phyloP scores from a whole-genome alignment of 2,329 filamentous ascomycete species.

The Aureobasidium leucospermi region DNA sequence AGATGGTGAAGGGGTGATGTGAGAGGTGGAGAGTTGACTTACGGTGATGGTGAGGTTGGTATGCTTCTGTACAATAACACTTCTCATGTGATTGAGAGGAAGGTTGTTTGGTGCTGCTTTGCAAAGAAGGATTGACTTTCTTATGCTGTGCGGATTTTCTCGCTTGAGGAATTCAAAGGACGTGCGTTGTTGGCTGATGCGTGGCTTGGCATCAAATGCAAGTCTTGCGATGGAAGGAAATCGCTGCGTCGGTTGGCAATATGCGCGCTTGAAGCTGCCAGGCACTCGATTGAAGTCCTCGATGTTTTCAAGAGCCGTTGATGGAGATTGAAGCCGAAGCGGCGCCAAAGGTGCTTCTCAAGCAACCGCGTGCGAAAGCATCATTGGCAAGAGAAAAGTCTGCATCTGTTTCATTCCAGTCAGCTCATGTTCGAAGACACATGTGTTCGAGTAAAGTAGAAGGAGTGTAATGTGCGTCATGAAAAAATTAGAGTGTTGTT shows the following conservation, averaged over 20 bases:
- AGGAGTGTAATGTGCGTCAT: constrained; percentile 1
- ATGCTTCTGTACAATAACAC: too few species aligned
- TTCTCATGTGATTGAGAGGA: neutral
- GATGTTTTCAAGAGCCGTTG: too few species aligned
- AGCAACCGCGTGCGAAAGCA: too few species aligned
- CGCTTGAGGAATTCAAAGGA: neutral
- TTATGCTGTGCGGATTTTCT: constrained; percentile 4
- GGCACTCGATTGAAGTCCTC: too few species aligned
- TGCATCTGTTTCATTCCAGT: neutral
- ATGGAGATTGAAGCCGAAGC: too few species aligned
- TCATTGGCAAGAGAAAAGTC: neutral
- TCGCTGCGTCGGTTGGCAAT: too few species aligned
- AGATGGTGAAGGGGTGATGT: neutral
- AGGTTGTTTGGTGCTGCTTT: neutral
- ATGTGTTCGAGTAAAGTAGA: neutral
- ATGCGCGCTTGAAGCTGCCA: too few species aligned
- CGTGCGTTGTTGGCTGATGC: neutral
- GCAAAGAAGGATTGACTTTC: neutral
- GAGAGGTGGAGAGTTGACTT: neutral
- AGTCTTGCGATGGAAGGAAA: neutral
- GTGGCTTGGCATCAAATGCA: neutral
- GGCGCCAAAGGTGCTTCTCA: too few species aligned
- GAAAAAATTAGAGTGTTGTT: constrained; percentile 13
- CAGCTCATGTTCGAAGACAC: neutral
- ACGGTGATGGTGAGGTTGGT: neutral